These are phyloP conservation scores for Aspergillus puulaauensis DNA, from an alignment of 2,329 filamentous ascomycete genomes.

Conservation along the genomic window DNA sequence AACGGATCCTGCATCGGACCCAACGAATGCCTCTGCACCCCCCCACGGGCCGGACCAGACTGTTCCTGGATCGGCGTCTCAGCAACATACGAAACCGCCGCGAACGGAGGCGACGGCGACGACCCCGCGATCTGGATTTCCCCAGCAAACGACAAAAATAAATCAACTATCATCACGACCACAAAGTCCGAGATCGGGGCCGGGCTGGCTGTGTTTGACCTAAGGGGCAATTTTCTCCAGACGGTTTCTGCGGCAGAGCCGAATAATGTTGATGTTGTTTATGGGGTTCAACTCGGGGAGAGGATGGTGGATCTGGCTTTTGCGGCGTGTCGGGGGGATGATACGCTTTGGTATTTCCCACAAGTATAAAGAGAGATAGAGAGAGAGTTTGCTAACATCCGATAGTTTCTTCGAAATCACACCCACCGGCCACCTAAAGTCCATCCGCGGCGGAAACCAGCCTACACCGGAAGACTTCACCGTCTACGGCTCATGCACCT, in stretches of 20 bases:
- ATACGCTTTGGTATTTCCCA: constrained; percentile 4
- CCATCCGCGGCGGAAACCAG: neutral
- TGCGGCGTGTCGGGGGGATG: constrained; percentile 8
- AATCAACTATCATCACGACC: constrained; percentile 5
- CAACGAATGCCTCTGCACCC: neutral
- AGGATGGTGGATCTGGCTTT: constrained; percentile 3
- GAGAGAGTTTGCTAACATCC: too few relatives aligned
- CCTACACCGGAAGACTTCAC: constrained; percentile 1
- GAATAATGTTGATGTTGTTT: constrained; percentile 11
- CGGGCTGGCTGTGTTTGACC: constrained; percentile 5
- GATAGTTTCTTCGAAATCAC: constrained; percentile 8
- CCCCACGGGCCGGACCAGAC: constrained; percentile 2
- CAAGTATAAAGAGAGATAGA: too few relatives aligned
- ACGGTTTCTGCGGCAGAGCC: constrained; percentile 2
- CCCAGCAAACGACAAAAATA: neutral
- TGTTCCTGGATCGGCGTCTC: constrained; percentile 6
- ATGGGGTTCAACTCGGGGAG: neutral
- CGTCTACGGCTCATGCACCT: constrained; percentile 8
- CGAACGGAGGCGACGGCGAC: constrained; percentile 9
- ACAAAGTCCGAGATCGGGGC: constrained; percentile 7
- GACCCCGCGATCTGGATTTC: constrained; percentile 11
- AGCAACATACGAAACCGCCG: constrained; percentile 7
- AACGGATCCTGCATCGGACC: constrained; percentile 6
- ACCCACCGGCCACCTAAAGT: neutral
- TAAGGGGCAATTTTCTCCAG: constrained; percentile 4